phyloP scores from a whole-genome alignment of 805 yeast genomes.

The Ogataea polymorpha region DNA sequence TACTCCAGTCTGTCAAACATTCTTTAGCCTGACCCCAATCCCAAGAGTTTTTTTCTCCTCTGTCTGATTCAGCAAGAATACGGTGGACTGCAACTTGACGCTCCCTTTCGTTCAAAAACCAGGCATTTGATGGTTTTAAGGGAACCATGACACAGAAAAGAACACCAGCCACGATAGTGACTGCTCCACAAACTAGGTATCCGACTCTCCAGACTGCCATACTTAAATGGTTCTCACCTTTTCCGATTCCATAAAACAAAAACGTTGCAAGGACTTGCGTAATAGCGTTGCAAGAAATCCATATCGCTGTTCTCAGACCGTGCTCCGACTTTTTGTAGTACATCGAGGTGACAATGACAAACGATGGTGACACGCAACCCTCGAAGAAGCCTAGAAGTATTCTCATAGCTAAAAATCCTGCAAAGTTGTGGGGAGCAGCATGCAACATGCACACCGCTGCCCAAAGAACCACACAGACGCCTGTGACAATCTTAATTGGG shows the following conservation, averaged over 20 bases:
- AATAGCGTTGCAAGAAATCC: conserved; percentile 40
- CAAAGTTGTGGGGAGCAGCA: conserved; percentile 23
- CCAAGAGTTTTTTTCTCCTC: conserved; percentile 47
- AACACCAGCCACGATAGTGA: conserved; percentile 49
- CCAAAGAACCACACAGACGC: conserved; percentile 48
- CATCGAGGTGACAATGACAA: conserved; percentile 49
- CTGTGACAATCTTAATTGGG: conserved; percentile 50
- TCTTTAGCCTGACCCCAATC: conserved; percentile 55
- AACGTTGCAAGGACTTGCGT: conserved; percentile 46
- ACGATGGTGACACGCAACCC: conserved; percentile 40
- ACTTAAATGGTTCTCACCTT: conserved; percentile 36
- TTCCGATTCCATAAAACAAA: conserved; percentile 43
- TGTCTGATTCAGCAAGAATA: conserved; percentile 32
- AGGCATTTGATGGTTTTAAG: conserved; percentile 51
- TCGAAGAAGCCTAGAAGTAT: conserved; percentile 54
- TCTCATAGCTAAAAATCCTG: conserved; percentile 44
- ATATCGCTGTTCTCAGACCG: conserved; percentile 32
- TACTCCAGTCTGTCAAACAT: conserved; percentile 48
- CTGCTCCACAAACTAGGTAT: conserved; percentile 55
- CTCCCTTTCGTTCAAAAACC: conserved; percentile 48
- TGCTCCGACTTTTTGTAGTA: conserved; percentile 50
- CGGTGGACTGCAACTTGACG: conserved; percentile 49
- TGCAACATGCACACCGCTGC: conserved; percentile 43
- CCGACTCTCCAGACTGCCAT: conserved; percentile 57
- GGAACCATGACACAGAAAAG: conserved; percentile 35